Conservation (phyloP, 805 yeast species). For the Monosporozyma unispora region DNA sequence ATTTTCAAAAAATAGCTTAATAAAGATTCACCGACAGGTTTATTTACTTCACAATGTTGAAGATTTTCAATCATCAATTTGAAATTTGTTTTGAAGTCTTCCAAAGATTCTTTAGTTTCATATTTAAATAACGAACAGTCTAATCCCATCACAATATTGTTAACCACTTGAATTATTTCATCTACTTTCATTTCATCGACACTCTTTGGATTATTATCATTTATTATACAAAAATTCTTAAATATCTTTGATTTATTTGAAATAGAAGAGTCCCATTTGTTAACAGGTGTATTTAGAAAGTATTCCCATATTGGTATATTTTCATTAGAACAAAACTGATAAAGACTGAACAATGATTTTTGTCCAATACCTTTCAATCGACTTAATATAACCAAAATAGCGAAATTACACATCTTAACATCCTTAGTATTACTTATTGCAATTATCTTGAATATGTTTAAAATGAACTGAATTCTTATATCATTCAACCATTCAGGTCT, state of each 20-base stretch:
- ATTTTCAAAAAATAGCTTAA: conserved; percentile 25
- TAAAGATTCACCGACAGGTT: conserved; percentile 19
- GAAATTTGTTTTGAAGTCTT: conserved; percentile 22
- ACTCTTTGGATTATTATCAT: conserved; percentile 4
- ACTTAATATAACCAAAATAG: conserved; percentile 19
- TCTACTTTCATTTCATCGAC: background rate
- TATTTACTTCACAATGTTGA: conserved; percentile 20
- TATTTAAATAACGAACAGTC: conserved; percentile 19
- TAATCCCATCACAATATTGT: conserved; percentile 28
- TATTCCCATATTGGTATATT: conserved; percentile 22
- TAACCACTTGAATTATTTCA: background rate
- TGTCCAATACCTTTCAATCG: conserved; percentile 21
- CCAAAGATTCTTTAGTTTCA: background rate
- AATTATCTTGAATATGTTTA: conserved; percentile 41
- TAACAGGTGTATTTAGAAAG: conserved; percentile 8
- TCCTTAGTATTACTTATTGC: conserved; percentile 9
- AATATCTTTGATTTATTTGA: conserved; percentile 23
- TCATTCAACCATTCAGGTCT: conserved; percentile 45
- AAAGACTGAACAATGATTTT: conserved; percentile 17
- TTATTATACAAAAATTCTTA: conserved; percentile 14
- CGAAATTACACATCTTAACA: conserved; percentile 16
- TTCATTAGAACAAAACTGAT: conserved; percentile 7
- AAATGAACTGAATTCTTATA: conserved; percentile 30
- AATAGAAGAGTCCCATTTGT: conserved; percentile 12
- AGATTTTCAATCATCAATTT: conserved; percentile 32